These are phyloP conservation scores for Coemansia sp. DNA, from an alignment of 192 early-diverging fungal species.

Conservation along the genomic window DNA sequence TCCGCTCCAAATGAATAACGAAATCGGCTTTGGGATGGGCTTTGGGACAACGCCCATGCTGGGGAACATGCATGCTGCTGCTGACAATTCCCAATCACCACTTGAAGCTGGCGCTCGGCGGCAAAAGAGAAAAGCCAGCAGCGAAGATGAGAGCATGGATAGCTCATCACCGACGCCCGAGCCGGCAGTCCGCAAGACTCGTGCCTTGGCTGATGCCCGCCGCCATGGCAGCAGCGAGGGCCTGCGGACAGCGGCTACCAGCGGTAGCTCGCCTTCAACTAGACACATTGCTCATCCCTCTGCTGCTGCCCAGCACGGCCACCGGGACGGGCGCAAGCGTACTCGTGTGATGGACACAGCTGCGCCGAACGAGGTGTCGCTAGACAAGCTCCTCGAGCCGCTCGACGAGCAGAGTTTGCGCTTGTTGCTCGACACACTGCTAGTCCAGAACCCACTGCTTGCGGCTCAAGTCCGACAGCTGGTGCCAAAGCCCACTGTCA, in stretches of 20 bases:
- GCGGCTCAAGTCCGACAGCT: constrained; percentile 69
- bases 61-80: constrained; percentile 13
- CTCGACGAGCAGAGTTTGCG: constrained; percentile 78
- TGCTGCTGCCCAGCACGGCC: neutral
- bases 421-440: constrained; percentile 69
- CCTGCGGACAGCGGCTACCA: constrained; percentile 20
- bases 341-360: constrained; percentile 32
- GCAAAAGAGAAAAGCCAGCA: constrained; percentile 52
- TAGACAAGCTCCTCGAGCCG: constrained; percentile 59
- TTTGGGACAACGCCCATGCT: constrained; percentile 27
- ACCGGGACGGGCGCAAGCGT: constrained; percentile 36
- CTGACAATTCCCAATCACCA: neutral
- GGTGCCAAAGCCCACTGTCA: constrained; percentile 85
- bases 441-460: constrained; percentile 74
- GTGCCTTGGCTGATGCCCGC: constrained; percentile 20
- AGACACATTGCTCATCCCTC: neutral
- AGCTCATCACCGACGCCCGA: constrained; percentile 50
- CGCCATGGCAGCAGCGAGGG: constrained; percentile 13
- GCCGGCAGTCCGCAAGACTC: constrained; percentile 30
- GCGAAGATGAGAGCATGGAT: constrained; percentile 55
- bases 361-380: constrained; percentile 33
- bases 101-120: constrained; percentile 19
- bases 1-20: constrained; percentile 24
- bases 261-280: constrained; percentile 5
- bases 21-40: constrained; percentile 43